phyloP scores from a whole-genome alignment of 2,329 filamentous ascomycete species.

The Fusarium subtropicale region DNA sequence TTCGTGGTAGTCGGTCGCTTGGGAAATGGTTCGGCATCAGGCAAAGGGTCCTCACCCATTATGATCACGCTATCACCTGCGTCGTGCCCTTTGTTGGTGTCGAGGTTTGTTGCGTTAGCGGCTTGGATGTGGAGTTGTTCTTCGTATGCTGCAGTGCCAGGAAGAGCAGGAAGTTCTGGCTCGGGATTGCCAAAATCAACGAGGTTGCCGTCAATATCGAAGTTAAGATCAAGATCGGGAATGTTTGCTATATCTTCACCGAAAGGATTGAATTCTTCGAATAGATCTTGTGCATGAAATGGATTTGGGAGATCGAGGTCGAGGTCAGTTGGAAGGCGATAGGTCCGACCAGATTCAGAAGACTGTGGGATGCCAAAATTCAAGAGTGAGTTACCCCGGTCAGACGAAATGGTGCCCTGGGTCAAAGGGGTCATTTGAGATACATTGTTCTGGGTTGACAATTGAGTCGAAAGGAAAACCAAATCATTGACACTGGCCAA shows the following conservation, averaged over 20 bases:
- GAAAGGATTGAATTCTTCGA: constrained; percentile 50
- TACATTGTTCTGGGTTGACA: constrained; percentile 52
- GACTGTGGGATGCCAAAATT: constrained; percentile 52
- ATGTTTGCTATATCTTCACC: constrained; percentile 55
- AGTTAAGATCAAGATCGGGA: constrained; percentile 59
- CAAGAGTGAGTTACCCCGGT: constrained; percentile 44
- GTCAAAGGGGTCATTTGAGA: constrained; percentile 61
- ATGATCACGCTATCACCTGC: constrained; percentile 53
- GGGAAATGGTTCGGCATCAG: constrained; percentile 54
- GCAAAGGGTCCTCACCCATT: constrained; percentile 54
- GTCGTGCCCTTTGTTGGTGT: constrained; percentile 10
- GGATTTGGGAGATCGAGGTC: constrained; percentile 45
- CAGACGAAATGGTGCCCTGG: constrained; percentile 49
- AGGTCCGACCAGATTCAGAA: constrained; percentile 51
- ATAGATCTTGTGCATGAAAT: constrained; percentile 32
- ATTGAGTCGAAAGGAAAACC: constrained; percentile 52
- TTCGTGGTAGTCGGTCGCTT: constrained; percentile 37
- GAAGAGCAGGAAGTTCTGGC: constrained; percentile 58
- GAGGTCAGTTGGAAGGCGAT: constrained; percentile 52
- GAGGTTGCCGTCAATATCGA: constrained; percentile 65
- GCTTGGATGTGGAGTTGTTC: constrained; percentile 17
- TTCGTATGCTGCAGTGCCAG: constrained; percentile 32
- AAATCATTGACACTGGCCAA: constrained; percentile 53
- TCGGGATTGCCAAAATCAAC: constrained; percentile 54
- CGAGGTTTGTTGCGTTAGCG: constrained; percentile 21